These are phyloP conservation scores for Backusella luteola DNA, from an alignment of 192 early-diverging fungal species.

Conservation along the genomic window DNA sequence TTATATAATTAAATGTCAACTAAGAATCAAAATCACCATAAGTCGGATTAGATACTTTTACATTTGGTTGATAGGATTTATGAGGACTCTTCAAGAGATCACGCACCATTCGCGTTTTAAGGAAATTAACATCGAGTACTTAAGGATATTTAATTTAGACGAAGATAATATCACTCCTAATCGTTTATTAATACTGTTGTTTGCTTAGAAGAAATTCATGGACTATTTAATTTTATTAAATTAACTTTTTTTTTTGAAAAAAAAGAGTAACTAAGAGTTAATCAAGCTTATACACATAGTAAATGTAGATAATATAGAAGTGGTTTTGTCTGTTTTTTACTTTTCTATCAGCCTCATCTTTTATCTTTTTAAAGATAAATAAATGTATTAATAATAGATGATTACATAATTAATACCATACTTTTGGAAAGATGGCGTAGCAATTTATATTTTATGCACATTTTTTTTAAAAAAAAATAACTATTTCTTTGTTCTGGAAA, in stretches of 20 bases:
- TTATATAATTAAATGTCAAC: not conserved
- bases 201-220: not conserved
- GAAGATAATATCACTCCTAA: not conserved
- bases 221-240: not conserved
- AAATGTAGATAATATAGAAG: not conserved
- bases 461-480: not conserved
- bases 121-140: not conserved
- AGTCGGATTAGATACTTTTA: not conserved
- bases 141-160: not conserved
- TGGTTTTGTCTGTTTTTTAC: not conserved
- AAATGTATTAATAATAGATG: not conserved
- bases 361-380: not conserved
- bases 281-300: not conserved
- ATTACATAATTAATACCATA: not conserved
- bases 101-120: not conserved
- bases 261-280: not conserved
- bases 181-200: not conserved
- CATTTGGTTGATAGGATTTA: not conserved
- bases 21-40: not conserved
- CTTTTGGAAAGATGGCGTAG: not conserved
- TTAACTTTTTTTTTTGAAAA: not conserved
- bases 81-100: not conserved
- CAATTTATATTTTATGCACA: not conserved
- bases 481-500: not conserved
- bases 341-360: not conserved